Evolutionary conservation across 768 basidiomycete genomes (phyloP).

Genomic region (Arthromyces matolae): DNA sequence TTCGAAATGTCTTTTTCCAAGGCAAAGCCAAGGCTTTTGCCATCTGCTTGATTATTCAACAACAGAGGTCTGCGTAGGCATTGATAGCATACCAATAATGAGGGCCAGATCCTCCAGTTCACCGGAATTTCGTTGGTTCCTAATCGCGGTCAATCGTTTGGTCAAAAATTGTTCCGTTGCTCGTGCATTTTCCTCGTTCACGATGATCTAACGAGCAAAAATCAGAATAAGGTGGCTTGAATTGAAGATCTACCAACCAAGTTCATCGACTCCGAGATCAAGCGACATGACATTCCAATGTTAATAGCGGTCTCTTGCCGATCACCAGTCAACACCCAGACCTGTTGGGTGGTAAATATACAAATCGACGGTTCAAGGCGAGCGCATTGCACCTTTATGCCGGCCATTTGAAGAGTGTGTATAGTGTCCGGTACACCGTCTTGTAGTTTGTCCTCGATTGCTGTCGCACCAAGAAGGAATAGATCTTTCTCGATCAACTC

Average conservation of each 20-base stretch:
- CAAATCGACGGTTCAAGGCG: not conserved
- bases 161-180: conserved; percentile 84
- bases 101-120: conserved; percentile 94
- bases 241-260: conserved; percentile 49
- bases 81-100: conserved; percentile 66
- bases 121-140: conserved; percentile 85
- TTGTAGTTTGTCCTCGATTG: conserved; percentile 97
- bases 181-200: conserved; percentile 83
- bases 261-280: conserved; percentile 99
- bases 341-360: too few species aligned
- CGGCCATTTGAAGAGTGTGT: conserved; percentile 95
- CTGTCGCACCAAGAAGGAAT: conserved; percentile 91
- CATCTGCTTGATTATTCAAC: conserved; percentile 51
- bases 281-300: conserved; percentile 94
- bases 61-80: not conserved
- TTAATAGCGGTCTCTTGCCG: conserved; percentile 99
- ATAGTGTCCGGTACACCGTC: conserved; percentile 99
- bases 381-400: conserved; percentile 72
- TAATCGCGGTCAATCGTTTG: conserved; percentile 88
- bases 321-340: conserved; percentile 98
- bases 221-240: not conserved
- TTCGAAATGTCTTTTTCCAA: conserved; percentile 91
- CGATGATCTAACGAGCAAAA: conserved; percentile 76
- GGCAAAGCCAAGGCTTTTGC: conserved; percentile 90
- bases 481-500: conserved; percentile 96